phyloP scores from a whole-genome alignment of 1,284 basidiomycete genomes.

The Coriolopsis trogii region DNA sequence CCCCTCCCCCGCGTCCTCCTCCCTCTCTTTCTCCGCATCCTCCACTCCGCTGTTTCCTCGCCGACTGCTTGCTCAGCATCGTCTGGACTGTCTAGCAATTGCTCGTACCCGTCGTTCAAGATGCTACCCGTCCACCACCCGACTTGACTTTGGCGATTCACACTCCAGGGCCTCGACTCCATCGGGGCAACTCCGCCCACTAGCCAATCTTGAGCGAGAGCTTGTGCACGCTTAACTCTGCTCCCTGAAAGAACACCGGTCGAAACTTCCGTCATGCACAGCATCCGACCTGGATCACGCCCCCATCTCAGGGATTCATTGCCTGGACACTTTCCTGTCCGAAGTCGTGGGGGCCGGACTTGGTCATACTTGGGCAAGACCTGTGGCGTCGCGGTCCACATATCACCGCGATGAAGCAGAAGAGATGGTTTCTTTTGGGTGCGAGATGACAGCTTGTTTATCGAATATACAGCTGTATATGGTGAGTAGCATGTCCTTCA shows the following conservation, averaged over 20 bases:
- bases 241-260: background rate
- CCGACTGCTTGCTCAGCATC: background rate
- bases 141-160: too few relatives aligned
- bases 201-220: conserved; percentile 3
- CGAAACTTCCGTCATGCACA: background rate
- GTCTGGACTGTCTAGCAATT: background rate
- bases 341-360: too few relatives aligned
- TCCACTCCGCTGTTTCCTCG: background rate
- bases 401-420: background rate
- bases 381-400: background rate
- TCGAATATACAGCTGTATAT: too few relatives aligned
- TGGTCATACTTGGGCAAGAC: background rate
- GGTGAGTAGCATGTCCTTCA: too few relatives aligned
- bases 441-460: too few relatives aligned
- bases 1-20: background rate
- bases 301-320: too few relatives aligned
- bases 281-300: too few relatives aligned
- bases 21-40: background rate
- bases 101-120: too few relatives aligned
- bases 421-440: too few relatives aligned
- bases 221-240: background rate
- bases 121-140: too few relatives aligned
- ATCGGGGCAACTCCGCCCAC: background rate
- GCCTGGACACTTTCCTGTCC: too few relatives aligned
- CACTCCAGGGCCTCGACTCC: background rate